A percentile compares a stretch with the other conserved stretches of the same genome.
These are phyloP conservation scores for Scedosporium aurantiacum DNA, from an alignment of 2,329 filamentous ascomycete genomes.

Conservation along the genomic window DNA sequence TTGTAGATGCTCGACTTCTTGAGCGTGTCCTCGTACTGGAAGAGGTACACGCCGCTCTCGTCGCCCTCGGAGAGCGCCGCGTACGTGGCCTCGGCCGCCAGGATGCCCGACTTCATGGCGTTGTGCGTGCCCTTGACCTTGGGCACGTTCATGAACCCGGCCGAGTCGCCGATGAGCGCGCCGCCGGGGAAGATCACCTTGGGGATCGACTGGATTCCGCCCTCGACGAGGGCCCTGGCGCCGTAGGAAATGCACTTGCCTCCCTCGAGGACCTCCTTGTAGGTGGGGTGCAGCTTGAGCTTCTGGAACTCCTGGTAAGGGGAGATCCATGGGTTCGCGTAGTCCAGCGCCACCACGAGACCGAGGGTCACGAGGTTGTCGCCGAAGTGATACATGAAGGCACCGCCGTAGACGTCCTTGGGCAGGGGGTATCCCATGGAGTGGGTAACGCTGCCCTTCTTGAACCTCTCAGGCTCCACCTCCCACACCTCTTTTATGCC, in stretches of 20 bases:
- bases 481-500: conserved; percentile 98
- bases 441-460: conserved; percentile 74
- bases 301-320: conserved; percentile 97
- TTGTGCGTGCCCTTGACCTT: conserved; percentile 99
- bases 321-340: conserved; percentile 90
- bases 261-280: conserved; percentile 75
- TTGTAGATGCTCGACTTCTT: conserved; percentile 84
- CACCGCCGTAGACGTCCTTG: conserved; percentile 84
- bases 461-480: conserved; percentile 83
- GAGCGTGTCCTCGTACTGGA: conserved; percentile 83
- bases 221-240: conserved; percentile 82
- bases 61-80: conserved; percentile 53
- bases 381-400: conserved; percentile 99
- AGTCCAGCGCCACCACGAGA: conserved; percentile 86
- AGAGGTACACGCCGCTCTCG: conserved; percentile 73
- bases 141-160: conserved; percentile 92
- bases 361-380: conserved; percentile 92
- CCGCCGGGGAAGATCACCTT: conserved; percentile 95
- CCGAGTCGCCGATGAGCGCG: conserved; percentile 89
- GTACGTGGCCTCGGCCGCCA: conserved; percentile 86
- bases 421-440: conserved; percentile 87
- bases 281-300: conserved; percentile 95
- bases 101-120: conserved; percentile 94
- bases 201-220: conserved; percentile 94
- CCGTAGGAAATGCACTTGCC: conserved; percentile 97